Conservation (phyloP, 2,329 filamentous ascomycete genomes). For the Gnomoniopsis smithogilvyi region DNA sequence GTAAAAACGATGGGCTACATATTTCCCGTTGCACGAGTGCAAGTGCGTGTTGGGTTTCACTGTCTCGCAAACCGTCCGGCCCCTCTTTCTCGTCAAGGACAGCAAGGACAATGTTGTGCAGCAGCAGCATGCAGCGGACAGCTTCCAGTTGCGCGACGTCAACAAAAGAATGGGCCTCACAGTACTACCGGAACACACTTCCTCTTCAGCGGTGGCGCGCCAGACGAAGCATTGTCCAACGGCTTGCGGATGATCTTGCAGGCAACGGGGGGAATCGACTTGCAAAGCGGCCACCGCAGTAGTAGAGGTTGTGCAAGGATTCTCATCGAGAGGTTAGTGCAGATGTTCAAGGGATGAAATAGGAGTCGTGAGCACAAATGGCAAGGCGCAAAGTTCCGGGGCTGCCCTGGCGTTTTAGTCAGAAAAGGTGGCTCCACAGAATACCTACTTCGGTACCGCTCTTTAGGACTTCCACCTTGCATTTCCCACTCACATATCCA, state of each 20-base stretch:
- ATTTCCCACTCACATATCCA: no score
- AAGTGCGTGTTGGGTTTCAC: constrained; percentile 11
- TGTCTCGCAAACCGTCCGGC: constrained; percentile 1
- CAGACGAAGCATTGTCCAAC: not conserved
- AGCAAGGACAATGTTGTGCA: constrained; percentile 8
- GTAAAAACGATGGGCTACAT: not conserved
- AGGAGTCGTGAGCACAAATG: not conserved
- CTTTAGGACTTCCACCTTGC: no score
- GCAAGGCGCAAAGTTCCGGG: not conserved
- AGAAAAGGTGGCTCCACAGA: no score
- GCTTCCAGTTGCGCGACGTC: constrained; percentile 11
- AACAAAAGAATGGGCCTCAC: not conserved
- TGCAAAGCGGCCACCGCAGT: not conserved
- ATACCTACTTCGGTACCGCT: no score
- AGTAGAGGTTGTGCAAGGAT: constrained; percentile 1
- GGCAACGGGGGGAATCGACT: not conserved
- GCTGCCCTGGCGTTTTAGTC: not conserved
- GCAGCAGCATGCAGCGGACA: constrained; percentile 1
- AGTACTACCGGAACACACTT: not conserved
- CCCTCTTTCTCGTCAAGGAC: constrained; percentile 7
- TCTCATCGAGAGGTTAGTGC: not conserved
- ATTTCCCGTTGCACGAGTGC: constrained; percentile 14
- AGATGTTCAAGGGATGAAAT: not conserved
- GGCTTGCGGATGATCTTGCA: not conserved
- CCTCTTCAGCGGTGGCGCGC: not conserved